Conservation (phyloP, 75 land plant species). For the Cupressus sempervirens region DNA sequence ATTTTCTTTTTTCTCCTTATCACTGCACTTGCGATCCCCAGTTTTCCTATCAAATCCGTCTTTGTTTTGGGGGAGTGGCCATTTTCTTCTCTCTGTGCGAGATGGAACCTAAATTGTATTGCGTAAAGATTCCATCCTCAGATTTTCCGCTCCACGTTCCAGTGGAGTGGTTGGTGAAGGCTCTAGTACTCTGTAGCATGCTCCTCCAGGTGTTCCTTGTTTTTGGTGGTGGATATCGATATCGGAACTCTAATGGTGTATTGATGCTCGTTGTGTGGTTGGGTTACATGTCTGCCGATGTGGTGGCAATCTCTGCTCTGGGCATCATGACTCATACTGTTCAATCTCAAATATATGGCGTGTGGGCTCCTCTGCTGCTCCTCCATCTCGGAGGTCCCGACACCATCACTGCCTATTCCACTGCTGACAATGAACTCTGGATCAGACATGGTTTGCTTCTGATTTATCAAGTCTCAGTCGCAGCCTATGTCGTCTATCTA, state of each 20-base stretch:
- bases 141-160: not conserved
- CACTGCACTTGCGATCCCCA: too few species aligned
- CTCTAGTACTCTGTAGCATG: slow-evolving; percentile 10
- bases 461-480: slow-evolving; percentile 11
- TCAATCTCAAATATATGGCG: not conserved
- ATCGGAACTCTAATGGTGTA: not conserved
- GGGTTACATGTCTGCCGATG: slow-evolving; percentile 16
- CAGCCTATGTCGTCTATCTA: slow-evolving; percentile 8
- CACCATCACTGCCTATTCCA: slow-evolving; percentile 25
- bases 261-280: not conserved
- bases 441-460: slow-evolving; percentile 15
- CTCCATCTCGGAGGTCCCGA: slow-evolving; percentile 33
- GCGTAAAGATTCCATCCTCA: too few species aligned
- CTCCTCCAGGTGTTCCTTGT: slow-evolving; percentile 7
- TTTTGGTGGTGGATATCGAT: not conserved
- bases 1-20: too few species aligned
- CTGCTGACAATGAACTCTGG: slow-evolving; percentile 33
- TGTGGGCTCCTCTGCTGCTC: slow-evolving; percentile 29
- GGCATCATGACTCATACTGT: not conserved
- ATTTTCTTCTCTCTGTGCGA: too few species aligned
- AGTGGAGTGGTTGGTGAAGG: not conserved
- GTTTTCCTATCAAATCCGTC: too few species aligned
- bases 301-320: slow-evolving; percentile 13
- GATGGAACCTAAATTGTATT: too few species aligned
- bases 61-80: too few species aligned